These are phyloP conservation scores for Acanthochlamys bracteata DNA, from an alignment of 106 monocot species.

Conservation along the genomic window DNA sequence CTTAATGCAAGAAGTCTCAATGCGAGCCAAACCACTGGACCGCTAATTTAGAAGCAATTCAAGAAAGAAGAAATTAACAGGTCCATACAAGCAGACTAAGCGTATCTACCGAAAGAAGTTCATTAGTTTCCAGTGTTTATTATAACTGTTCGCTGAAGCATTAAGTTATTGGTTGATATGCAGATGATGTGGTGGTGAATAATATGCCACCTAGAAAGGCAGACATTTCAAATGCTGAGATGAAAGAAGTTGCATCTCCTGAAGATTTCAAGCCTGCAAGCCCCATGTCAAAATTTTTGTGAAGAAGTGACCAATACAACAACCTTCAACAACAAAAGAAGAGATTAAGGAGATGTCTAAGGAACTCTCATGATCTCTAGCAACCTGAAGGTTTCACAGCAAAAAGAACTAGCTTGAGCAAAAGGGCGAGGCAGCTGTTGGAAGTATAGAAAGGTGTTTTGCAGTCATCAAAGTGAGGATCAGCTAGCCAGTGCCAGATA, in stretches of 20 bases:
- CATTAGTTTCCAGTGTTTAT: neutral
- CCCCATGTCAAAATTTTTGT: conserved; percentile 49
- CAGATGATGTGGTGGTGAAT: neutral
- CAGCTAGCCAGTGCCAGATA: neutral
- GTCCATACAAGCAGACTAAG: conserved; percentile 12
- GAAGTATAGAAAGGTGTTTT: conserved; percentile 32
- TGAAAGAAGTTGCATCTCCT: neutral
- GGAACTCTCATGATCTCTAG: neutral
- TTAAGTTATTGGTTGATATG: neutral
- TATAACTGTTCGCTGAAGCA: neutral
- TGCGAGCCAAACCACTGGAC: conserved; percentile 16
- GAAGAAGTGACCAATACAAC: conserved; percentile 48
- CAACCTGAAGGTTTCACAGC: conserved; percentile 44
- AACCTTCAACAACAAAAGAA: neutral
- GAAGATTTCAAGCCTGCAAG: conserved; percentile 17
- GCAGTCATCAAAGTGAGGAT: neutral
- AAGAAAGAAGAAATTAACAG: conserved; percentile 13
- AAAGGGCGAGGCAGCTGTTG: conserved; percentile 46
- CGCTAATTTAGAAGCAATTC: conserved; percentile 6
- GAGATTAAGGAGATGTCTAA: neutral
- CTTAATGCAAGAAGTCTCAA: conserved; percentile 5
- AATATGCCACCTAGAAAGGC: neutral
- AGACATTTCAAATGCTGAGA: conserved; percentile 1
- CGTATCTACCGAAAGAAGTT: neutral
- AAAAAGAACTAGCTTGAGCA: conserved; percentile 54